Evolutionary conservation across 2,329 filamentous ascomycete genomes (phyloP), one percentile per base, ranked within the genome.

Genomic region (Ambrosiella cleistominuta): DNA sequence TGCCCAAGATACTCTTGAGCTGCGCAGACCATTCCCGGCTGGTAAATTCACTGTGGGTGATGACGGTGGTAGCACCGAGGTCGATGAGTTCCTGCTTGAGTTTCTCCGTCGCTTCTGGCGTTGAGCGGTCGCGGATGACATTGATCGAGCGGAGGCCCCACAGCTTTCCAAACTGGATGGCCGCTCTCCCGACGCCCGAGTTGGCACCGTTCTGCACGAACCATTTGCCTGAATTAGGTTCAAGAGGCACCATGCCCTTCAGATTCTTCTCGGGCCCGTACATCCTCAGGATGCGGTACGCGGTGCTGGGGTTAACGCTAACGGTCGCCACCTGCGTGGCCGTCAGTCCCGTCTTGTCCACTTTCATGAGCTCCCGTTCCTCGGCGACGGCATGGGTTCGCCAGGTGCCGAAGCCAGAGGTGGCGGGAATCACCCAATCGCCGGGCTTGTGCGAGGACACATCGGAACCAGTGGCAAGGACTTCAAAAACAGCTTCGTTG

Each of bases 191-290:
- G 13, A 98, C 93, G 9, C 89, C 93, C 47, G 83, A 88, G 70
- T 98, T 98, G 44, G 91, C 93, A 7, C 91, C 93, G 68, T 98
- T 98, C 71, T 98, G 93, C 52, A 98, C 82, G 67, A 96, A 88
- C 90, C 91, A 98, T 59, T 94, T 85, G 57, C 90, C 74, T 59
- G 74, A 75, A 54, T 72, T 74, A 19, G 70, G 65, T 52, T 71
- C 68, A 54, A 75, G 74, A 9, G 71, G 67, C 7, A 66, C 65
- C 66, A 78, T 74, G 58, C 72, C 72, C 54, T 77, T 63, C 1
- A 70, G 71, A 9, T 74, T 68, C 57, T 72, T 69, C 60, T 74
- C 67, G 11, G 73, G 69, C 3, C 56, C 59, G 66, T 91, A 96
- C 67, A 91, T 86, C 59, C 82, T 81, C 60, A 98, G 77, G 83